Evolutionary conservation across 768 basidiomycete genomes (phyloP), one percentile per base, ranked within the genome.

Genomic region (Boletus sp.): DNA sequence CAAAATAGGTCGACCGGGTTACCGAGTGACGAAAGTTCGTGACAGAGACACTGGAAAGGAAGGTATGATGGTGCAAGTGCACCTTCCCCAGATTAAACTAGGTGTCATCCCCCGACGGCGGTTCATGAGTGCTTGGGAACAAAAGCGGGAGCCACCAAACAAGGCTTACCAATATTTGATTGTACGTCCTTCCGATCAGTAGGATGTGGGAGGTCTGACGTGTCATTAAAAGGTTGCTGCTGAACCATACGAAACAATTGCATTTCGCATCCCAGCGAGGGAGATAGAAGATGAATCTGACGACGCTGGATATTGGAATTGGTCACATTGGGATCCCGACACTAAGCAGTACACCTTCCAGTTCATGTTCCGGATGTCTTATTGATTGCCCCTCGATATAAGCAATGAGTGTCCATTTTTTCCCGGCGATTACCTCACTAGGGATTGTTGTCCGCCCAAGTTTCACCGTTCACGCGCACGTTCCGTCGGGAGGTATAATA

Each of bases 301-400:
- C 56, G 93, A 95, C 63, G 89, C 88, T 29, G 87, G 87, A 15
- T 90, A 87, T 61, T 93, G 90, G 89, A 92, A 91, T 64, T 99
- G 97, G 97, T 95, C 95, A 38, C 91, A 98, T 66, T 98, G 96
- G 97, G 97, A 98, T 70, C 85, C 90, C n/a, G 96, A 99, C 69
- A 96, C 94, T 48, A 98, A 98, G 74, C 93, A 97, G 73, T 96
- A 94, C 72, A 92, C 87, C 69, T 95, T 96, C 79, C 95, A 97
- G 73, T 96, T 98, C 77, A 90, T 98, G 85, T 98, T 94, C 77
- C 83, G 87, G 63, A 74, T 86, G 58, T 63, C 66, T 30, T 70
- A 69, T 48, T 72, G 60, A 70, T 62, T n/a, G 47, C 53, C 49
- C 50, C 61, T 53, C 41, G 9, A 43, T 53, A 10, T 58, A 45